These are phyloP conservation scores for Apiospora rasikravindrae DNA, from an alignment of 2,329 filamentous ascomycete genomes.

Conservation along the genomic window DNA sequence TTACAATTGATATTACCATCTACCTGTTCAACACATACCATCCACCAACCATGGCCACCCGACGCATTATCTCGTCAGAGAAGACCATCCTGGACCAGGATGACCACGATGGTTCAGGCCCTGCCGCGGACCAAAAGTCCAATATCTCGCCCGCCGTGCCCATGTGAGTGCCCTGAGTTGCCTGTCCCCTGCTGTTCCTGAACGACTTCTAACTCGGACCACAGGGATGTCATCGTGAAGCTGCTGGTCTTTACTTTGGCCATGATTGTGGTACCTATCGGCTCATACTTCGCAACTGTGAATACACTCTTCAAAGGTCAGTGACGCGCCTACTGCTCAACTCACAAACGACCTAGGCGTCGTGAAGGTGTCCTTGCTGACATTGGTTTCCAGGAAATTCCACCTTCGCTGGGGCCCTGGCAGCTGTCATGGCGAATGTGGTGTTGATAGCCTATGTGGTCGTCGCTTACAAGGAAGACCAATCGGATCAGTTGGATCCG, in stretches of 20 bases:
- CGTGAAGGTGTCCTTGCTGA: not conserved
- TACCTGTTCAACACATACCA: not conserved
- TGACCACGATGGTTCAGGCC: conserved; percentile 40
- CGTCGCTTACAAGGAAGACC: conserved; percentile 89
- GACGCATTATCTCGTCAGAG: conserved; percentile 68
- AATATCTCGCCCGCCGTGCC: conserved; percentile 85
- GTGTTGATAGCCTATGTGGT: conserved; percentile 90
- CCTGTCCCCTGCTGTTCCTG: not conserved
- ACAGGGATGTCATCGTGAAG: conserved; percentile 84
- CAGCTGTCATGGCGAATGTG: conserved; percentile 88
- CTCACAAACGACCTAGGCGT: not conserved
- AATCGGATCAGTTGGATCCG: conserved; percentile 53
- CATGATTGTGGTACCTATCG: conserved; percentile 87
- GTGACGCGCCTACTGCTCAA: conserved; percentile 27
- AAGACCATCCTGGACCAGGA: conserved; percentile 70
- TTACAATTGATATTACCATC: not conserved
- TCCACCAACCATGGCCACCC: conserved; percentile 64
- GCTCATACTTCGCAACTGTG: conserved; percentile 84
- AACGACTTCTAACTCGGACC: not conserved
- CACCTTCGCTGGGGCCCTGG: conserved; percentile 83
- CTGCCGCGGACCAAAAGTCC: conserved; percentile 60
- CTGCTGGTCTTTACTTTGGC: conserved; percentile 88
- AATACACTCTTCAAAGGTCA: conserved; percentile 78
- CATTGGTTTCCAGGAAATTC: conserved; percentile 70
- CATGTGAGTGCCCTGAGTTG: conserved; percentile 58